Evolutionary conservation across 2,329 filamentous ascomycete genomes (phyloP), one percentile per base, ranked within the genome.

Genomic region (Colletotrichum gloeosporioides): DNA sequence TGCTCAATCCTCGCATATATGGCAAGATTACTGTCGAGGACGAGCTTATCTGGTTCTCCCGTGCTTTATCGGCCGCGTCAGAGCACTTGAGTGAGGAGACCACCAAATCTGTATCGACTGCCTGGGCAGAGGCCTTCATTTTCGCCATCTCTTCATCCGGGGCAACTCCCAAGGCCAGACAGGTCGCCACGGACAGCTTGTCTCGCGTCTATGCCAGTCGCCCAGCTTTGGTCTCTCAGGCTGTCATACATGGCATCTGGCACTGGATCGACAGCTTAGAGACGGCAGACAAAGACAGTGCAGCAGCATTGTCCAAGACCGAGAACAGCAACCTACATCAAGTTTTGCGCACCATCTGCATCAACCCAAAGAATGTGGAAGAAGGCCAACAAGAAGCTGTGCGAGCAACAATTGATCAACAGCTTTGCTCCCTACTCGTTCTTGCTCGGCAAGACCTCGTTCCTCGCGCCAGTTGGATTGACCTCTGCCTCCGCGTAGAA

Each of bases 111-210:
- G 87, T 91, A n/a, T 89, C 89, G 77, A 85, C 91, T 69, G 92
- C 93, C 18, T 99, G 96, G 97, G 93, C 95, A 16, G 95, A 98
- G 80, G 93, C 94, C 3, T 91, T 96, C 75, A 92, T 98, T n/a
- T 98, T 94, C 82, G 87, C 95, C 18, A 90, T 96, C 62, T 92
- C 93, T 62, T 92, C 93, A 2, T 86, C 91, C 16, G 87, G 84
- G 15, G 87, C 95, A 25, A 88, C 93, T 15, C 88, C 93, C 4
- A 88, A 87, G 49, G 87, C 94, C 64, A 92, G 94, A 73, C 92
- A 93, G 78, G 89, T 92, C 79, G 91, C 93, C 6, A 89, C 89
- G 25, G 86, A 89, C 62, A 85, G 90, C 1, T 85, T 99, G 36
- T 92, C 94, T 0, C 84, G 85, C 49, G 87, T 94, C 3, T 98